Evolutionary conservation across 2,329 filamentous ascomycete species (phyloP), one percentile per base, ranked within the genome.

Genomic region (Cordyceps fumosorosea): DNA sequence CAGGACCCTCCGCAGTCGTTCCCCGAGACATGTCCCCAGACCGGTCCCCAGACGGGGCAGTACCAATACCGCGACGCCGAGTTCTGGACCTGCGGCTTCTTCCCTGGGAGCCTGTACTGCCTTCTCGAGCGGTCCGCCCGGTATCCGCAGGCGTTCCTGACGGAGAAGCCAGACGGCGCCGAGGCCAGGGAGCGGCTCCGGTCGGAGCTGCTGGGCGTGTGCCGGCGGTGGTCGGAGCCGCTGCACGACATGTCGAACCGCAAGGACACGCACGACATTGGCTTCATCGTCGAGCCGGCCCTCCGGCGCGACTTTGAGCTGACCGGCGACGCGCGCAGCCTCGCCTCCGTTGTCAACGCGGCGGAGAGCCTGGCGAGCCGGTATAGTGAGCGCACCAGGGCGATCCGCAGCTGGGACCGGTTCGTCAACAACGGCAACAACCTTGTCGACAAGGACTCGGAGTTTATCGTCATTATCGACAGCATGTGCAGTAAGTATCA

Each of bases 251-350:
- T 77, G 70, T 68, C 74, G 10, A 69, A 63, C 63, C 75, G 78
- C 34, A 82, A 73, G 4, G 78, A 83, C 60, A 84, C 81, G 0
- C 81, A 84, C 62, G 81, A 84, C 48, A 75, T 84, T 63, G 80
- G 80, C 0, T 84, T 84, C 65, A 83, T 84, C 29, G 75, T 82
- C 5, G 75, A 78, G 56, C 80, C 81, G 0, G 76, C 78, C 1
- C 67, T 81, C 0, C 74, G 75, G 24, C 72, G 75, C 32, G 76
- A 80, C 32, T 83, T 76, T 76, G 77, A 81, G 45, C 67, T 82
- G 5, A 78, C 74, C 0, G 75, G 75, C 0, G 74, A 77, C 53
- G 53, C 63, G 10, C 64, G 71, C n/a, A 78, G 76, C 47, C 63
- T 80, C 0, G 64, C 73, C 4, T 75, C 75, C 3, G 72, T 82